phyloP scores from a whole-genome alignment of 345 rosid genomes.

The Raphanus sativus region DNA sequence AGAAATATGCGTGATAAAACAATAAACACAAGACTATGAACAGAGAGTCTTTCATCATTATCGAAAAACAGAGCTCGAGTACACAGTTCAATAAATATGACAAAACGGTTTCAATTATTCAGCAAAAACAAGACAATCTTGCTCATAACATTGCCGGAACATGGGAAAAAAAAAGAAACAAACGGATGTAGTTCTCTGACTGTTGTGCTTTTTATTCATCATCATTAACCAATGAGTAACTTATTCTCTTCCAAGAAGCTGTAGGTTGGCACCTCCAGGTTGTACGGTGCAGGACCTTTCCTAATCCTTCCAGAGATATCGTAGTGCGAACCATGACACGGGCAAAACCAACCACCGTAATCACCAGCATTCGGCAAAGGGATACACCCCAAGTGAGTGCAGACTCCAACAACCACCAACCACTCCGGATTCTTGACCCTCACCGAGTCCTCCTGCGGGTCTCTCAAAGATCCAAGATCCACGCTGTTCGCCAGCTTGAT shows the following conservation, averaged over 20 bases:
- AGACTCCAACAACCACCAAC: constrained; percentile 88
- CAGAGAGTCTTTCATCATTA: constrained; percentile 10
- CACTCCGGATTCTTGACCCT: constrained; percentile 95
- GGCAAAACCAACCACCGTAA: constrained; percentile 96
- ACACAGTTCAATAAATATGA: constrained; percentile 25
- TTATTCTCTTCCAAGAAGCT: constrained; percentile 85
- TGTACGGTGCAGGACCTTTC: constrained; percentile 94
- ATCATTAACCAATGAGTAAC: constrained; percentile 67
- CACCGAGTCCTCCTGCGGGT: constrained; percentile 71
- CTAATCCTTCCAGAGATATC: constrained; percentile 93
- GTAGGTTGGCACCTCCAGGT: constrained; percentile 90
- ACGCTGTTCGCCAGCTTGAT: constrained; percentile 84
- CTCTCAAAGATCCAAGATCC: constrained; percentile 74
- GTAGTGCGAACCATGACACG: constrained; percentile 97
- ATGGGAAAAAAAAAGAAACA: background rate
- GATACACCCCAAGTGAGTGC: constrained; percentile 96
- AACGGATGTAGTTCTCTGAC: background rate
- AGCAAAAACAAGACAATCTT: constrained; percentile 10
- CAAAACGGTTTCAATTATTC: constrained; percentile 35
- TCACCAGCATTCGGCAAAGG: constrained; percentile 98
- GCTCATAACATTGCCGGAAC: background rate
- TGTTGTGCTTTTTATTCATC: background rate
- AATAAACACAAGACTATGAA: background rate
- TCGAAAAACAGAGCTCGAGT: constrained; percentile 6
- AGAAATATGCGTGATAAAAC: background rate